phyloP scores from a whole-genome alignment of 352 stramenopile species.

The Globisporangium orthogonon region DNA sequence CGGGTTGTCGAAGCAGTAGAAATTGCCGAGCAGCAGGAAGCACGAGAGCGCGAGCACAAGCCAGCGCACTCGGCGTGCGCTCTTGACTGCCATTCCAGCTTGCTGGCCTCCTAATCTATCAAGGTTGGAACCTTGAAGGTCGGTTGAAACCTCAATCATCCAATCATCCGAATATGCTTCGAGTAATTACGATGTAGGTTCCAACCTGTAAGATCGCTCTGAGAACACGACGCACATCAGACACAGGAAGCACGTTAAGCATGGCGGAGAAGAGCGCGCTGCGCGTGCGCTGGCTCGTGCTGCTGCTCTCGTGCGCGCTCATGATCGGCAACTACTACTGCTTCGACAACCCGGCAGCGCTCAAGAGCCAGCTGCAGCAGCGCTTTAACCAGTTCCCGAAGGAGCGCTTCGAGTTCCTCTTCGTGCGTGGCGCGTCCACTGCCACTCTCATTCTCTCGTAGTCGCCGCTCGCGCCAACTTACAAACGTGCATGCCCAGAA shows the following conservation, averaged over 20 bases:
- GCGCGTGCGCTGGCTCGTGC: constrained; percentile 78
- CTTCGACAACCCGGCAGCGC: constrained; percentile 86
- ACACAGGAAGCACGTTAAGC: no score
- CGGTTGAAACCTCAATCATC: no score
- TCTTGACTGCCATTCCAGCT: no score
- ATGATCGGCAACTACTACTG: constrained; percentile 91
- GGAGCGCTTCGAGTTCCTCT: constrained; percentile 77
- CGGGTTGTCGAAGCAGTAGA: constrained; percentile 90
- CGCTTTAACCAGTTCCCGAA: constrained; percentile 72
- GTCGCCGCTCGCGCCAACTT: neutral
- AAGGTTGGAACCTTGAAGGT: no score
- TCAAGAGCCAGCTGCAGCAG: constrained; percentile 86
- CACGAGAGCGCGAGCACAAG: constrained; percentile 82
- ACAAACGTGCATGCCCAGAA: constrained; percentile 44
- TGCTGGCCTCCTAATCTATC: no score
- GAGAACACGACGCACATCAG: no score
- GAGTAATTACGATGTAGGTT: no score
- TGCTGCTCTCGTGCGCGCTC: constrained; percentile 81
- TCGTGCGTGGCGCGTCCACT: constrained; percentile 29
- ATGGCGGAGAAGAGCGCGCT: constrained; percentile 67
- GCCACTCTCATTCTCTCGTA: neutral
- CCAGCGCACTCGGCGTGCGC: constrained; percentile 43
- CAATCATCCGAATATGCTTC: no score
- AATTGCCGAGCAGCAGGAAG: constrained; percentile 86
- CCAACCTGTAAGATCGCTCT: neutral